Base-by-base conservation (phyloP, 768 basidiomycete genomes). In the Royoungia palumana region DNA sequence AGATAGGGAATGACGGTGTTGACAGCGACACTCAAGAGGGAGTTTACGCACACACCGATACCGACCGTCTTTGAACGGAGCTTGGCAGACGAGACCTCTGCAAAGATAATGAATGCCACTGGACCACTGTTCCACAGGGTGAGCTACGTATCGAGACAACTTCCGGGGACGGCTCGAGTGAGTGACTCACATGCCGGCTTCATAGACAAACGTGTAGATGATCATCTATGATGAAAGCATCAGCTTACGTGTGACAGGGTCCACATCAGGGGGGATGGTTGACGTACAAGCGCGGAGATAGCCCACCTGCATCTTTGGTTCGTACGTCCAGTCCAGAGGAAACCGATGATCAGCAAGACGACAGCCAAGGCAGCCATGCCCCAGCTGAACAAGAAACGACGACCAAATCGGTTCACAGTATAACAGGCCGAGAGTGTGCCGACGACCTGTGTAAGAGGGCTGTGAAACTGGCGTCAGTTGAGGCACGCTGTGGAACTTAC, bases 201-300 rank as follows among this genome's bases (percentile, higher is more conserved):
- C 59, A 41, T 57, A 66, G 13, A 59, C 55, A 47, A 65, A 66
- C 44, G 61, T 66, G 44, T 65, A 66, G 39, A 66, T 51, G 41
- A 65, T 59, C 45, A 59, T 65, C 64, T 65, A 19, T 2, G 28
- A 12, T 19, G 34, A 1, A n/a, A 3, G 2, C 7, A 20, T 52
- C n/a, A 50, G 40, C 8, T 16, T 13, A 24, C 21, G 14, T 0
- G 37, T 3, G 28, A 16, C 22, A 24, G 8, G 28, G 11, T 20
- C n/a, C 2, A 1, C 11, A n/a, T n/a, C n/a, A n/a, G n/a, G 6
- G 3, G 9, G 14, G 6, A 22, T 4, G 24, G 35, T 55, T 28
- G 63, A 64, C 1, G 53, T 50, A 19, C n/a, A n/a, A n/a, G n/a
- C n/a, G n/a, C n/a, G n/a, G n/a, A 51, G 21, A 63, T 53, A 10